Percentiles rank a stretch among this genome's conserved stretches.
Conservation (phyloP, 495 filamentous ascomycete genomes). For the Penicillium pulvis region DNA sequence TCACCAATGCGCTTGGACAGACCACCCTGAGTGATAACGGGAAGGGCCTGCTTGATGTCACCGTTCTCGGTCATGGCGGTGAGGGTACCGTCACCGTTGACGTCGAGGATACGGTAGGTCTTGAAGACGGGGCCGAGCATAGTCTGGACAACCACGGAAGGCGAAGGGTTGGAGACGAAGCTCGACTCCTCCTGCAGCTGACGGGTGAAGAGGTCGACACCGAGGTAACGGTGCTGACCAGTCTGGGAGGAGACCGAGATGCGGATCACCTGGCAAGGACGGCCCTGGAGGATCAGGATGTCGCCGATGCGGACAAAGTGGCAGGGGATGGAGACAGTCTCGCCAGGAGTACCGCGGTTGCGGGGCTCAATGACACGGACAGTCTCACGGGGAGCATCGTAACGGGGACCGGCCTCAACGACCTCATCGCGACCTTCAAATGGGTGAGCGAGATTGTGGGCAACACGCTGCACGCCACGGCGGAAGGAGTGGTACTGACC, state of each 20-base stretch:
- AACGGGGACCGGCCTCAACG: conserved; percentile 42
- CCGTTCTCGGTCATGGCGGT: conserved; percentile 85
- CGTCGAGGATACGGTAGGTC: conserved; percentile 99
- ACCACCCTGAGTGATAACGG: conserved; percentile 89
- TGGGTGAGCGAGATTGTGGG: conserved; percentile 76
- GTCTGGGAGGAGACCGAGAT: conserved; percentile 98
- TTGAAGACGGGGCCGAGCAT: conserved; percentile 99
- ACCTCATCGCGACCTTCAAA: conserved; percentile 63
- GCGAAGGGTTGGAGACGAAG: conserved; percentile 94
- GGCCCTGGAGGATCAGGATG: conserved; percentile 97
- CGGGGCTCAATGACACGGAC: conserved; percentile 58
- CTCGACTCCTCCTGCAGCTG: conserved; percentile 98
- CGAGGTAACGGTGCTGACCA: conserved; percentile 98
- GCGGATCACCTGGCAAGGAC: conserved; percentile 99
- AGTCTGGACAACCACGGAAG: conserved; percentile 97
- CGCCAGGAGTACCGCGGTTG: conserved; percentile 53
- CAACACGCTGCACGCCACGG: conserved; percentile 79
- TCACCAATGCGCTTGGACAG: conserved; percentile 81
- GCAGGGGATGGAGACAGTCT: conserved; percentile 97
- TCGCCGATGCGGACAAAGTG: conserved; percentile 99
- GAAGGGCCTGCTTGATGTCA: conserved; percentile 95
- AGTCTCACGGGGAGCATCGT: conserved; percentile 47
- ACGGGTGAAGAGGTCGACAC: conserved; percentile 99
- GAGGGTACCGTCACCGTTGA: conserved; percentile 82
- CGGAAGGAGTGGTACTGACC: conserved; percentile 95